These are phyloP conservation scores for Petunia secreta DNA, from an alignment of 257 asterid species.

Conservation along the genomic window DNA sequence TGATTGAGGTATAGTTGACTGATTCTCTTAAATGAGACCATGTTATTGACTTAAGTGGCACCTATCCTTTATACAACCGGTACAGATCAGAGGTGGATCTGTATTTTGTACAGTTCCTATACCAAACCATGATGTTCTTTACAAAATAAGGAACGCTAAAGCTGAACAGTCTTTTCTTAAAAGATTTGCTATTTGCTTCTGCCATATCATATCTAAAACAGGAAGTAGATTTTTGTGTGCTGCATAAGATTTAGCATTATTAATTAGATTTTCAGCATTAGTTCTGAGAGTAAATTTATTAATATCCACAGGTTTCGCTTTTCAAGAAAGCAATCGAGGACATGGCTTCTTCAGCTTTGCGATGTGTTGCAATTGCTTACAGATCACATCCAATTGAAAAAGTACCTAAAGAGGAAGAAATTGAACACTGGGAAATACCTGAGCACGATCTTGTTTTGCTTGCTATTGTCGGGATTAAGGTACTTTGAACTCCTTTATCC, in stretches of 20 bases:
- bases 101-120: too few species aligned
- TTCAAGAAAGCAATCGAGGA: slow-evolving; percentile 70
- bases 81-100: too few species aligned
- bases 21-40: too few species aligned
- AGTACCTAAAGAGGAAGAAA: slow-evolving; percentile 75
- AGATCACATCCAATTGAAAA: slow-evolving; percentile 48
- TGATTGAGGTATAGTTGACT: too few species aligned
- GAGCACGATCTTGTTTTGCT: slow-evolving; percentile 80
- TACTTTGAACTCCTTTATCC: slow-evolving; percentile 18
- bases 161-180: neutral
- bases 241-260: neutral
- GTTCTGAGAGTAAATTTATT: slow-evolving; percentile 20
- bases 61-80: too few species aligned
- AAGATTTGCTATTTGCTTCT: neutral
- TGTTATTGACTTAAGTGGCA: too few species aligned
- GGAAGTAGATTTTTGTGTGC: neutral
- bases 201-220: neutral
- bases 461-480: slow-evolving; percentile 96
- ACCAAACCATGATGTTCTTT: neutral
- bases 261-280: neutral
- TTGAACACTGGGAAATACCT: slow-evolving; percentile 79
- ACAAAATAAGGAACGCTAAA: neutral
- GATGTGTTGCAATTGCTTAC: slow-evolving; percentile 95
- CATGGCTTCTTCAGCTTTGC: slow-evolving; percentile 84
- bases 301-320: slow-evolving; percentile 48